A percentile compares a stretch with the other conserved stretches of the same genome.
Conservation (phyloP, 768 basidiomycete genomes). For the Leccinellum luteum region DNA sequence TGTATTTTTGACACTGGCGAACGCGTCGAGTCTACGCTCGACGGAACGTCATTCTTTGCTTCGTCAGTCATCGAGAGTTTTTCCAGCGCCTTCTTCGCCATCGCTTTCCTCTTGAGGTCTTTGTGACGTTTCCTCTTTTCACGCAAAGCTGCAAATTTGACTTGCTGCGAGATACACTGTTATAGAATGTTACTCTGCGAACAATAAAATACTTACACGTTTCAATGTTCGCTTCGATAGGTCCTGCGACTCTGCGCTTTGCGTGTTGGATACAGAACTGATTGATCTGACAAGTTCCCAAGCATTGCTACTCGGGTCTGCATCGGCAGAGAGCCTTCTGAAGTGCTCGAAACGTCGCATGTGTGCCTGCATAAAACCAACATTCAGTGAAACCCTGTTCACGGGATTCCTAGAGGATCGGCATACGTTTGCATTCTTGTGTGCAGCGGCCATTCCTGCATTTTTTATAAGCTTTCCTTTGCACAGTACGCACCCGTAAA, state of each 20-base stretch:
- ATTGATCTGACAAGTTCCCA: slow-evolving; percentile 37
- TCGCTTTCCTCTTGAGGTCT: slow-evolving; percentile 40
- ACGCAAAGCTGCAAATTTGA: slow-evolving; percentile 42
- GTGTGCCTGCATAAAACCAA: slow-evolving; percentile 49
- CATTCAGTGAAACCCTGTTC: neutral
- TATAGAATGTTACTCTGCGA: neutral
- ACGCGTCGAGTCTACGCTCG: neutral
- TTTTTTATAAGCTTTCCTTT: slow-evolving; percentile 72
- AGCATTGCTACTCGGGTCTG: slow-evolving; percentile 46
- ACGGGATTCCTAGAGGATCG: slow-evolving; percentile 10
- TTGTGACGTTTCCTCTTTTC: slow-evolving; percentile 51
- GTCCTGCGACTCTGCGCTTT: slow-evolving; percentile 13
- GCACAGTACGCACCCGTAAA: slow-evolving; percentile 64
- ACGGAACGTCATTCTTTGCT: neutral
- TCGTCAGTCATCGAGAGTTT: neutral
- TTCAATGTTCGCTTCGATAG: slow-evolving; percentile 63
- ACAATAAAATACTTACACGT: slow-evolving; percentile 42
- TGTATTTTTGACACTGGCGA: neutral
- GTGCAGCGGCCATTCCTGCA: slow-evolving; percentile 50
- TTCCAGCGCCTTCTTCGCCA: slow-evolving; percentile 31
- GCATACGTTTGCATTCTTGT: slow-evolving; percentile 64
- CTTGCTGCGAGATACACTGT: slow-evolving; percentile 38
- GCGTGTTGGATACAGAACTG: slow-evolving; percentile 1
- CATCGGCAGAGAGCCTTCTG: slow-evolving; percentile 37
- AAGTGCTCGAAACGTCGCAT: slow-evolving; percentile 57